phyloP scores from a whole-genome alignment of 495 filamentous ascomycete species.

The Sordaria brevicollis region DNA sequence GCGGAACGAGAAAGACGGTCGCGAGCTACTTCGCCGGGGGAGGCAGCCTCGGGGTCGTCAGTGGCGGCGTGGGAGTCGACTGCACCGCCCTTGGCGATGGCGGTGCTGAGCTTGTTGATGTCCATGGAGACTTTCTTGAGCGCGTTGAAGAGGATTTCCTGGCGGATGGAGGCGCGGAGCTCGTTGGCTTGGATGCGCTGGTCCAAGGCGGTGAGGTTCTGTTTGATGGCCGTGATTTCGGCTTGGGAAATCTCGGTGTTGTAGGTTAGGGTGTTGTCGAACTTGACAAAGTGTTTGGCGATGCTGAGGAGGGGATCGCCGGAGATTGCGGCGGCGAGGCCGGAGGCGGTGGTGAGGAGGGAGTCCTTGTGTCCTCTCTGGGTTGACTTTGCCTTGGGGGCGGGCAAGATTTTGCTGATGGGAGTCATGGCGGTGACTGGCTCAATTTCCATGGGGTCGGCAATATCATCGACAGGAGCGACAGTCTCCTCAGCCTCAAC shows the following conservation, averaged over 20 bases:
- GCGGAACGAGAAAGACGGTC: neutral
- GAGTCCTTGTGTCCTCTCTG: neutral
- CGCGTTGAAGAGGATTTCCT: slow-evolving; percentile 13
- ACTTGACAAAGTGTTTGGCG: neutral
- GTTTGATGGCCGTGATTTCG: neutral
- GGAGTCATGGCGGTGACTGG: neutral
- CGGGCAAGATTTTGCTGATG: neutral
- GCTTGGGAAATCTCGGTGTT: neutral
- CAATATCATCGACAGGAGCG: neutral
- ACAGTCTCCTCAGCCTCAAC: neutral
- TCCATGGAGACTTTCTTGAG: slow-evolving; percentile 10
- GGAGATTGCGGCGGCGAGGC: neutral
- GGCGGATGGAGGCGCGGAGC: slow-evolving; percentile 5
- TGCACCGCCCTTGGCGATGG: no score
- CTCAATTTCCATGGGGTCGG: neutral
- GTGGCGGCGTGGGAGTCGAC: neutral
- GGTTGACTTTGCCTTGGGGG: neutral
- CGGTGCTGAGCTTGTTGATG: neutral
- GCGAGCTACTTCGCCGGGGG: neutral
- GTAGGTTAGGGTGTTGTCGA: neutral
- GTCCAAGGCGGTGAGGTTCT: slow-evolving; percentile 2
- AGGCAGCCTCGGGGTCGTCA: neutral
- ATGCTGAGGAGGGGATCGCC: neutral
- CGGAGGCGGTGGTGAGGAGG: neutral
- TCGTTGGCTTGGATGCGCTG: slow-evolving; percentile 2